These are phyloP conservation scores for Giardia muris DNA, from an alignment of 208 protist species.

Conservation along the genomic window DNA sequence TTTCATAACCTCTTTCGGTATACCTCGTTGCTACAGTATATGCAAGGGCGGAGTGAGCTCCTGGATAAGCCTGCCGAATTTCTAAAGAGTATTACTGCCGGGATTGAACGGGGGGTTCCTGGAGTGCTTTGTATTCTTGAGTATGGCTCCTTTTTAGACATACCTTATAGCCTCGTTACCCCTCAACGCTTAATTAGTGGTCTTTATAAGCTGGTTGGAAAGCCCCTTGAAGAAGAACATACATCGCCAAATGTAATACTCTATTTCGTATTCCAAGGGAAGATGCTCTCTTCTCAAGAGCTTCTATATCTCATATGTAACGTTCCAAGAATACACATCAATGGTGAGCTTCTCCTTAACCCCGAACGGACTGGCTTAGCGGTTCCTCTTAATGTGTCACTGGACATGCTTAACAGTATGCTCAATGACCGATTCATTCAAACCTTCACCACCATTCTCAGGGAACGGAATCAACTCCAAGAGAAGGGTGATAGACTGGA, in stretches of 20 bases:
- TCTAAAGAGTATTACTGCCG: too few relatives aligned
- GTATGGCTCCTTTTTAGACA: background rate
- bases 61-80: too few relatives aligned
- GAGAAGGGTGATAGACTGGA: too few relatives aligned
- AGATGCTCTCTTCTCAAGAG: background rate
- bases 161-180: background rate
- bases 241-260: too few relatives aligned
- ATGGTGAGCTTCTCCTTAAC: background rate
- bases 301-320: background rate
- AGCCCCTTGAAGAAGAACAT: too few relatives aligned
- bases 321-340: background rate
- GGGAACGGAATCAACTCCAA: too few relatives aligned
- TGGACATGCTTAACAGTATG: background rate
- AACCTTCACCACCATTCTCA: background rate
- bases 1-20: background rate
- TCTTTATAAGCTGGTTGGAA: background rate
- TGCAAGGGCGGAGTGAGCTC: too few relatives aligned
- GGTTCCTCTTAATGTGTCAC: background rate
- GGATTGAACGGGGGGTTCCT: too few relatives aligned
- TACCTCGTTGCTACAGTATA: too few relatives aligned
- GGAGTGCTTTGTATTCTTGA: background rate
- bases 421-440: background rate
- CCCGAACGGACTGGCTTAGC: background rate
- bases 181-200: too few relatives aligned
- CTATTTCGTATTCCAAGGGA: background rate